Base-by-base conservation (phyloP, 192 early-diverging fungal species). In the Backusella morwellensis region DNA sequence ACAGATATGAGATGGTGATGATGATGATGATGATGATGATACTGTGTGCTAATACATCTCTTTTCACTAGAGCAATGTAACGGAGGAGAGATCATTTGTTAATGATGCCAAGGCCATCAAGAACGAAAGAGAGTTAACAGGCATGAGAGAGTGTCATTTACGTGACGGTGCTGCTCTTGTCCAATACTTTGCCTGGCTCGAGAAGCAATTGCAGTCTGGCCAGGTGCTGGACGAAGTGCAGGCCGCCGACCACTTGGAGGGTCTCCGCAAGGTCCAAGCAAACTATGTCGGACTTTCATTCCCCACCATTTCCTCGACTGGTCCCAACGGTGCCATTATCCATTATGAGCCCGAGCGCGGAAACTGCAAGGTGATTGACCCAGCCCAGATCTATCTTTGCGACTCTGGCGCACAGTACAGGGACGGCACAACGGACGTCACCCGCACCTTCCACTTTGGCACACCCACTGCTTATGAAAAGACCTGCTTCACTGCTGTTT, bases 381-480 rank as follows among this genome's bases (percentile, higher is more conserved):
- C 87, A 8, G 86, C 89, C 73, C 81, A 92, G 74, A 90, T 98
- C 79, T 99, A 98, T 74, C 88, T 99, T 17, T 95, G 95, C 81
- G 97, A 99, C 85, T 97, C 95, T 70, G 97, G 97, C 42, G 97
- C 91, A 70, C 97, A 99, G 86, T 99, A 95, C 89, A 88, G 81
- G 76, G 96, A 99, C 73, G 97, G 97, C 54, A 99, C 97, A 21
- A 99, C 97, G 0, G 97, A 99, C 83, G 91, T 94, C 11, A 99
- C 97, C 9, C 93, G 97, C 71, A 98, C 97, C 1, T 77, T 91
- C n/a, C 96, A 98, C 82, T 97, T 98, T 85, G 92, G 93, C 54
- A 86, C 87, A 44, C 97, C 97, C 15, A 91, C 90, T 3, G 89
- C 81, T 0, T 89, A 93, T 82, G 92, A 99, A 84, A 95, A 91